phyloP scores from a whole-genome alignment of 768 basidiomycete genomes.

The Chalciporus chontae region DNA sequence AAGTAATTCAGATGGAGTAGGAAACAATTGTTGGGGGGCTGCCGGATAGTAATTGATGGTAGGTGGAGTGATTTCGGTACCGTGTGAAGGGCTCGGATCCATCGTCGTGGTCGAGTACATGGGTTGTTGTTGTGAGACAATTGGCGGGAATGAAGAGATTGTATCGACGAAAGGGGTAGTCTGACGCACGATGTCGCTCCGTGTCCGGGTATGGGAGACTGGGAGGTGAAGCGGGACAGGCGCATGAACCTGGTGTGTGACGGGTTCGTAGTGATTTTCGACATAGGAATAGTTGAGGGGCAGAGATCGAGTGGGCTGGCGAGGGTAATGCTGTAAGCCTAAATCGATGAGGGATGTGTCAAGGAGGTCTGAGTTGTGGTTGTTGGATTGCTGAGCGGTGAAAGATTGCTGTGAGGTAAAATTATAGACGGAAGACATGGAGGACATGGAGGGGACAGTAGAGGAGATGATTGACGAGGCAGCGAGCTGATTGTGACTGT shows the following conservation, averaged over 20 bases:
- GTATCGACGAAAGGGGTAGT: constrained; percentile 6
- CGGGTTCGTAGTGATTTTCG: constrained; percentile 8
- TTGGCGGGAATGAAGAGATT: constrained; percentile 5
- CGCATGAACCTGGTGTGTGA: constrained; percentile 24
- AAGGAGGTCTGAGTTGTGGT: constrained; percentile 10
- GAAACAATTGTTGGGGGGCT: constrained; percentile 44
- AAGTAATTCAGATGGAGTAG: constrained; percentile 64
- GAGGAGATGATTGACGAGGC: too few species aligned
- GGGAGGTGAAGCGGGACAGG: constrained; percentile 24
- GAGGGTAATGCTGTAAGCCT: neutral
- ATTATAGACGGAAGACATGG: constrained; percentile 10
- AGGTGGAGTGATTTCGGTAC: neutral
- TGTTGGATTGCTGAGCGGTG: neutral
- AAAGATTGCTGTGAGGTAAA: constrained; percentile 3
- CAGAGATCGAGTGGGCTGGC: neutral
- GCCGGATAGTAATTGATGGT: constrained; percentile 21
- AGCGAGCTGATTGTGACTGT: too few species aligned
- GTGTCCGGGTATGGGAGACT: constrained; percentile 13
- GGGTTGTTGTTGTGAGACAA: constrained; percentile 10
- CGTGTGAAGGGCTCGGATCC: constrained; percentile 1
- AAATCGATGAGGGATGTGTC: constrained; percentile 4
- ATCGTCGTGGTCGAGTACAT: constrained; percentile 9
- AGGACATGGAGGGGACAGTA: neutral
- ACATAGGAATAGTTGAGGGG: constrained; percentile 16
- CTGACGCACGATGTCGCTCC: neutral